These are phyloP conservation scores for Pterocarpus macrocarpus DNA, from an alignment of 306 rosid genomes.

Conservation along the genomic window DNA sequence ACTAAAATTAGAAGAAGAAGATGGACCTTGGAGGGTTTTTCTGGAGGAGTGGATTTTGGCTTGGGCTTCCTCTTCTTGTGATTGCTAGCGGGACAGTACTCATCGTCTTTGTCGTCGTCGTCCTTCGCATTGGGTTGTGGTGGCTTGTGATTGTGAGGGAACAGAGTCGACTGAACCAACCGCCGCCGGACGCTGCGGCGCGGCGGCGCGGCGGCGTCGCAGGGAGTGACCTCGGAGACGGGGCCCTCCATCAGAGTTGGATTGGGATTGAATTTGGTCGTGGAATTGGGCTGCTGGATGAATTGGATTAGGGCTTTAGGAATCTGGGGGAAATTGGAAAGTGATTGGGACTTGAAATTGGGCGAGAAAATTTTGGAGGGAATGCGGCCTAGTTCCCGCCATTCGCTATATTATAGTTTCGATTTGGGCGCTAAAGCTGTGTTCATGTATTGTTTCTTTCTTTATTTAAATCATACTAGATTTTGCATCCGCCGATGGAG, in stretches of 20 bases:
- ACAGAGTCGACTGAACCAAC: slow-evolving; percentile 78
- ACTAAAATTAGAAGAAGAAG: background rate
- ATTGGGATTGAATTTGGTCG: background rate
- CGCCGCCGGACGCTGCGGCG: slow-evolving; percentile 57
- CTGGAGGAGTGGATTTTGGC: slow-evolving; percentile 55
- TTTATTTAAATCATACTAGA: no score
- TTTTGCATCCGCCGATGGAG: no score
- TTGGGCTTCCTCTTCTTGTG: slow-evolving; percentile 60
- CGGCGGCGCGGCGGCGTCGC: slow-evolving; percentile 35
- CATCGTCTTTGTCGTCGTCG: slow-evolving; percentile 48
- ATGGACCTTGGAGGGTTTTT: slow-evolving; percentile 65
- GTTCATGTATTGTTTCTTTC: no score
- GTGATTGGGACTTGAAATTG: background rate
- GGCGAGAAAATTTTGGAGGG: slow-evolving; percentile 44
- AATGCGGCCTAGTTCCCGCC: slow-evolving; percentile 30
- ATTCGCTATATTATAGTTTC: background rate
- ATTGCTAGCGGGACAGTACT: slow-evolving; percentile 53
- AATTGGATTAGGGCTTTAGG: slow-evolving; percentile 37
- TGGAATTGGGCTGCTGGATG: background rate
- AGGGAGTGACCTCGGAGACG: slow-evolving; percentile 36
- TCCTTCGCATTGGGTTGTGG: slow-evolving; percentile 49
- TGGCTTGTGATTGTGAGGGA: slow-evolving; percentile 66
- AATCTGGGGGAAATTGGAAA: slow-evolving; percentile 3
- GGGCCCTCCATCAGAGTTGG: slow-evolving; percentile 31
- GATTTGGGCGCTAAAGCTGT: background rate